Percentiles rank a stretch among this genome's conserved stretches.
phyloP scores from a whole-genome alignment of 78 protist species.

The Planoprotostelium fungivorum region DNA sequence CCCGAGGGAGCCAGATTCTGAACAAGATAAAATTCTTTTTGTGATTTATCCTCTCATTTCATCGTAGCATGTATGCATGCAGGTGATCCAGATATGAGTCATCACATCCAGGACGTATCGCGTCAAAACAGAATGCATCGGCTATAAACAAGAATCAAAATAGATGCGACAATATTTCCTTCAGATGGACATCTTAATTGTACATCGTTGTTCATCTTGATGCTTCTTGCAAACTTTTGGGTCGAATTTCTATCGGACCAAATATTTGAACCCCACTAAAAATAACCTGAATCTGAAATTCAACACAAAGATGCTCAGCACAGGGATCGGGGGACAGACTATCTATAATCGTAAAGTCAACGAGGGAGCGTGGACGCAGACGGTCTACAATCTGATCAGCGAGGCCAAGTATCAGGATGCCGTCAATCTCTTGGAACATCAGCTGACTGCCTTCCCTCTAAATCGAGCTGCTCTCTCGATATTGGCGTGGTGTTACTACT shows the following conservation, averaged over 20 bases:
- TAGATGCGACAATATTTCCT: too few species aligned
- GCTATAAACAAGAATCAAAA: too few species aligned
- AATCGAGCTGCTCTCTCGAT: slow-evolving; percentile 67
- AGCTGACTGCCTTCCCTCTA: slow-evolving; percentile 1
- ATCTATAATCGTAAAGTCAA: neutral
- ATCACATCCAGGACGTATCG: too few species aligned
- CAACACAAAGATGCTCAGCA: neutral
- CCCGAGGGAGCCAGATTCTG: slow-evolving; percentile 58
- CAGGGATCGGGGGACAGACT: neutral
- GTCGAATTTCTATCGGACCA: neutral
- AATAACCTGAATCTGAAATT: neutral
- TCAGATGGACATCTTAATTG: too few species aligned
- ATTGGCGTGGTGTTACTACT: slow-evolving; percentile 75
- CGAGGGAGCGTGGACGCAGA: slow-evolving; percentile 58
- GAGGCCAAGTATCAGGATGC: slow-evolving; percentile 53
- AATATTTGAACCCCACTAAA: neutral
- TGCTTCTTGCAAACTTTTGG: too few species aligned
- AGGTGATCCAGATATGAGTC: too few species aligned
- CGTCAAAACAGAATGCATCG: too few species aligned
- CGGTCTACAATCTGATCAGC: slow-evolving; percentile 38
- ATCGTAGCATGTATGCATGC: too few species aligned
- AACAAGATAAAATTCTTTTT: neutral
- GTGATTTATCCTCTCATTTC: too few species aligned
- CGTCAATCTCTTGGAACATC: neutral
- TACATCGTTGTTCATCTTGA: too few species aligned